These are phyloP conservation scores for Neoascochyta sp. DNA, from an alignment of 2,329 filamentous ascomycete genomes.

Conservation along the genomic window DNA sequence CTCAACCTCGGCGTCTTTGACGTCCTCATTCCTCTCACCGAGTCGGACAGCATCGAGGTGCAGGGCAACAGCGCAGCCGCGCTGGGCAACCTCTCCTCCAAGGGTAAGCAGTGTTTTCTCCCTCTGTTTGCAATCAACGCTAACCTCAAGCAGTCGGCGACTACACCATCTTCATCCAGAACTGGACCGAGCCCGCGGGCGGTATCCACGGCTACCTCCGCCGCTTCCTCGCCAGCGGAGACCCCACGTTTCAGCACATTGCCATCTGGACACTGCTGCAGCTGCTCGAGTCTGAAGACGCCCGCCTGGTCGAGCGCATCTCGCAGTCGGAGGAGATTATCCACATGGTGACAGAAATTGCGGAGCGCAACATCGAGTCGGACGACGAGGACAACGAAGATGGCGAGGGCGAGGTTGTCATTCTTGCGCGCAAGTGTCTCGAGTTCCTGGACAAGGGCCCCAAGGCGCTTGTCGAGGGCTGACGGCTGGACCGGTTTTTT, in stretches of 20 bases:
- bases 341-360: conserved; percentile 85
- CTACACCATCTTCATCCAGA: conserved; percentile 91
- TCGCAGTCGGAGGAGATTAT: conserved; percentile 88
- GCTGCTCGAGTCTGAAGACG: conserved; percentile 90
- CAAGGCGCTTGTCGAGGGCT: conserved; percentile 80
- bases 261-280: conserved; percentile 97
- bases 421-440: conserved; percentile 81
- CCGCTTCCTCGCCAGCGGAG: conserved; percentile 88
- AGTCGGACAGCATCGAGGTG: conserved; percentile 93
- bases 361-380: conserved; percentile 81
- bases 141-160: conserved; percentile 70
- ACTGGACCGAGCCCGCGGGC: conserved; percentile 88
- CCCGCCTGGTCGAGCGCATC: conserved; percentile 81
- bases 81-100: conserved; percentile 91
- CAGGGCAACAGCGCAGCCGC: conserved; percentile 97
- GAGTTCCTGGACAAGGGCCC: conserved; percentile 77
- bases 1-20: conserved; percentile 92
- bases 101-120: conserved; percentile 59
- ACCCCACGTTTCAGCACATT: conserved; percentile 98
- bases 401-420: conserved; percentile 89
- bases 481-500: conserved; percentile 15
- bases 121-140: conserved; percentile 12
- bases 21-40: conserved; percentile 89
- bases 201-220: conserved; percentile 94
- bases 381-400: conserved; percentile 85